Conservation (phyloP, 345 rosid species). For the Eucalyptus polyanthemos region DNA sequence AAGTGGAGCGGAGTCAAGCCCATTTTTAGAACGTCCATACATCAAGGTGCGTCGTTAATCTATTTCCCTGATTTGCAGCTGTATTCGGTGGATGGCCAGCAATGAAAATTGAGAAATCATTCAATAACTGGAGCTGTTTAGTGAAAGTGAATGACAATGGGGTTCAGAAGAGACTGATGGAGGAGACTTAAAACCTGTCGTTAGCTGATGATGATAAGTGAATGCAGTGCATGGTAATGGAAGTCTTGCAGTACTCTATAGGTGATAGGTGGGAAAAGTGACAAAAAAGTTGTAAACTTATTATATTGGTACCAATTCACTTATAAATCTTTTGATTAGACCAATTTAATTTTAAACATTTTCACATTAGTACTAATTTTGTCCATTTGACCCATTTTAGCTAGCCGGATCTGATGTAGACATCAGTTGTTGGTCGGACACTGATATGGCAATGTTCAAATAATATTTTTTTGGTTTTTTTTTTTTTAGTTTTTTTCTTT, state of each 20-base stretch:
- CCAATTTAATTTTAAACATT: too few species aligned
- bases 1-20: neutral
- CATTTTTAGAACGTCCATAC: neutral
- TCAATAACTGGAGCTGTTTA: neutral
- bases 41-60: neutral
- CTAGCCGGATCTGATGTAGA: rapidly evolving
- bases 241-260: neutral
- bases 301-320: too few species aligned
- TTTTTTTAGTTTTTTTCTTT: too few species aligned
- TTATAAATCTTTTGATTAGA: too few species aligned
- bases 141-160: neutral
- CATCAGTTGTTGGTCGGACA: rapidly evolving
- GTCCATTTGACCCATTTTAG: rapidly evolving
- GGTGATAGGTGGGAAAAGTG: neutral
- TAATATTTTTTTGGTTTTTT: too few species aligned
- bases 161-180: neutral
- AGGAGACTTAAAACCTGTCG: neutral
- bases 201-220: neutral
- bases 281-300: too few species aligned
- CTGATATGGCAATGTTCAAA: too few species aligned
- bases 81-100: neutral
- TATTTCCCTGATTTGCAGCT: neutral
- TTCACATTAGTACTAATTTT: too few species aligned
- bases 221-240: neutral
- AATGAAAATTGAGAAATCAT: neutral